Evolutionary conservation across 257 asterid genomes (phyloP).

Genomic region (Echium plantagineum): DNA sequence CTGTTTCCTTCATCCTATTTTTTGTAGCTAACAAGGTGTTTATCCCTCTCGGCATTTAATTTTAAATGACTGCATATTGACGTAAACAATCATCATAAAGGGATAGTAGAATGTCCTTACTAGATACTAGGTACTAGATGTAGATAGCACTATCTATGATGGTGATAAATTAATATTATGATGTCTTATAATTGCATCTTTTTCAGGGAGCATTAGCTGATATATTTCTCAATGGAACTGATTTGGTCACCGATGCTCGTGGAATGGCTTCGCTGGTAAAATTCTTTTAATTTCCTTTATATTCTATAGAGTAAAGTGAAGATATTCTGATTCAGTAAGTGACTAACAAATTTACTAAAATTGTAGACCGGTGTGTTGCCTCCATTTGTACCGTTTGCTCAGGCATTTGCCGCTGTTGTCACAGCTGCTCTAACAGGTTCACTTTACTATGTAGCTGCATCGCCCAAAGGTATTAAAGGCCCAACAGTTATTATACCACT

Average conservation of each 20-base stretch:
- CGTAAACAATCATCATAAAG: too few relatives aligned
- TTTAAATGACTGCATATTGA: too few relatives aligned
- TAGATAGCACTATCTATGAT: not conserved
- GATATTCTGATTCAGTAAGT: not conserved
- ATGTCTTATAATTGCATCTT: constrained; percentile 1
- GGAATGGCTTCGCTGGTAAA: constrained; percentile 86
- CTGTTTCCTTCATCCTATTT: too few relatives aligned
- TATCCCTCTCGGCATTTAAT: not conserved
- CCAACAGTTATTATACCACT: not conserved
- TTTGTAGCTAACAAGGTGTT: too few relatives aligned
- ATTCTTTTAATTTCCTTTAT: constrained; percentile 2
- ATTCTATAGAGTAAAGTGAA: too few relatives aligned
- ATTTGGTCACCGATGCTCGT: constrained; percentile 56
- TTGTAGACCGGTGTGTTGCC: constrained; percentile 81
- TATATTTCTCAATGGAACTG: constrained; percentile 54
- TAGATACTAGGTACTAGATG: too few relatives aligned
- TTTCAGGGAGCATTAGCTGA: constrained; percentile 81
- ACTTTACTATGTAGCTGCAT: constrained; percentile 73
- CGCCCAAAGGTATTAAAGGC: constrained; percentile 61
- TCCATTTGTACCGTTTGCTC: constrained; percentile 93
- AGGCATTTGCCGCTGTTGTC: constrained; percentile 86
- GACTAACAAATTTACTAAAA: not conserved
- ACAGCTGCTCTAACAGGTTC: constrained; percentile 94
- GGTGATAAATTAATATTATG: not conserved
- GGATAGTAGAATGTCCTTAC: not conserved